Percentiles rank a stretch among this genome's conserved stretches.
Conservation (phyloP, 352 stramenopile genomes). For the Thalassiosira exigua region DNA sequence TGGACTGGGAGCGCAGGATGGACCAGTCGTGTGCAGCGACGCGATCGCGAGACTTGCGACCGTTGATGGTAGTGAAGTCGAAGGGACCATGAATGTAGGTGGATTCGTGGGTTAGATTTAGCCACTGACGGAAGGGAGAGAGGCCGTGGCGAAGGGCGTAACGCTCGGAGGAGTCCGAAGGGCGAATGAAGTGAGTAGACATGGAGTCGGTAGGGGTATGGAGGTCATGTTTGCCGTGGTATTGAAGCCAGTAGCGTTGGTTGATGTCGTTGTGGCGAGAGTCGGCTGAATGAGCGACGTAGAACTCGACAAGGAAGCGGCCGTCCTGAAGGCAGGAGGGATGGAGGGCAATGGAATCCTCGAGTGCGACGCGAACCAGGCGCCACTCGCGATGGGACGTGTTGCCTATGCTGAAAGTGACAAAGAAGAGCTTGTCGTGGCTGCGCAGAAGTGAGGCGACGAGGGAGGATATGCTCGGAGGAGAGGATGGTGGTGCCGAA, state of each 20-base stretch:
- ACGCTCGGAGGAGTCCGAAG: background rate
- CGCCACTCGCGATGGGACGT: slow-evolving; percentile 12
- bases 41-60: slow-evolving; percentile 5
- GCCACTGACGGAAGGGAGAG: slow-evolving; percentile 7
- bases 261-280: slow-evolving; percentile 16
- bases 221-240: slow-evolving; percentile 4
- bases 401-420: background rate
- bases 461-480: background rate
- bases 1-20: background rate
- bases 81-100: slow-evolving; percentile 20
- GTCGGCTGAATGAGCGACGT: slow-evolving; percentile 4
- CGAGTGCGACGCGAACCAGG: slow-evolving; percentile 4
- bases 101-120: background rate
- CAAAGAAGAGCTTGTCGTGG: slow-evolving; percentile 35
- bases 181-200: slow-evolving; percentile 2
- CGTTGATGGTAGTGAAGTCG: slow-evolving; percentile 7
- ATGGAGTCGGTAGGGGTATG: background rate
- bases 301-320: slow-evolving; percentile 29
- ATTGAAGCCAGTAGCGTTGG: slow-evolving; percentile 34
- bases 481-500: background rate
- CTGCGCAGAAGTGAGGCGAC: background rate
- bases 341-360: background rate
- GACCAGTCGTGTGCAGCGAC: background rate
- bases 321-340: slow-evolving; percentile 28
- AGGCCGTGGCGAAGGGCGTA: background rate